Evolutionary conservation across 306 rosid genomes (phyloP).

Genomic region (Vachellia collinsii): DNA sequence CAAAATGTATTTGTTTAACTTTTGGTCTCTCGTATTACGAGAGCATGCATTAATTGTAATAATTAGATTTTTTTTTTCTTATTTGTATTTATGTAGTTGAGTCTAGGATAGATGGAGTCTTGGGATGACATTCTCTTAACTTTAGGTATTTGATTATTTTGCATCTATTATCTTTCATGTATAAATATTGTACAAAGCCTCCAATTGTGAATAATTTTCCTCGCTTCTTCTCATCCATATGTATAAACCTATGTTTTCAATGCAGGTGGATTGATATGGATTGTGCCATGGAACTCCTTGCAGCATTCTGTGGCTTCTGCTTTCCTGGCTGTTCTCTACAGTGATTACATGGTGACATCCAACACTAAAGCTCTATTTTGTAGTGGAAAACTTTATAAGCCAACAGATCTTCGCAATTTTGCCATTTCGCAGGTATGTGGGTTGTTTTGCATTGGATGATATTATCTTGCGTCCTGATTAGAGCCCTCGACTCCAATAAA

Average conservation of each 20-base stretch:
- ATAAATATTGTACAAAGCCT: no score
- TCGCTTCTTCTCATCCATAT: not conserved
- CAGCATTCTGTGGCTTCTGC: constrained; percentile 69
- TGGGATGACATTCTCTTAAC: no score
- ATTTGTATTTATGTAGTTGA: no score
- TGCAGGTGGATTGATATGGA: constrained; percentile 75
- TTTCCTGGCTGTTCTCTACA: constrained; percentile 64
- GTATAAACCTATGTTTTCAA: constrained; percentile 9
- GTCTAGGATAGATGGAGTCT: no score
- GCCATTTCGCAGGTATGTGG: constrained; percentile 64
- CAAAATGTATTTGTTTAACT: constrained; percentile 6
- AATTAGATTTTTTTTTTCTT: no score
- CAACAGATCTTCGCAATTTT: constrained; percentile 61
- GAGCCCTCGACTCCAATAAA: not conserved
- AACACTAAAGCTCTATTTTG: constrained; percentile 57
- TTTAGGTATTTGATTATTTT: no score
- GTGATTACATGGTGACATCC: constrained; percentile 73
- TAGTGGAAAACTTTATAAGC: constrained; percentile 49
- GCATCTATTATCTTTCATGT: no score
- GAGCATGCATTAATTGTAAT: not conserved
- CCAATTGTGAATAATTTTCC: not conserved
- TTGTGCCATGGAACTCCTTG: constrained; percentile 54
- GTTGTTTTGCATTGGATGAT: not conserved
- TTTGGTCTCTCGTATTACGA: not conserved
- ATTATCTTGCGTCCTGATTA: not conserved